These are phyloP conservation scores for Stemphylium vesicarium DNA, from an alignment of 2,329 filamentous ascomycete genomes.

Conservation along the genomic window DNA sequence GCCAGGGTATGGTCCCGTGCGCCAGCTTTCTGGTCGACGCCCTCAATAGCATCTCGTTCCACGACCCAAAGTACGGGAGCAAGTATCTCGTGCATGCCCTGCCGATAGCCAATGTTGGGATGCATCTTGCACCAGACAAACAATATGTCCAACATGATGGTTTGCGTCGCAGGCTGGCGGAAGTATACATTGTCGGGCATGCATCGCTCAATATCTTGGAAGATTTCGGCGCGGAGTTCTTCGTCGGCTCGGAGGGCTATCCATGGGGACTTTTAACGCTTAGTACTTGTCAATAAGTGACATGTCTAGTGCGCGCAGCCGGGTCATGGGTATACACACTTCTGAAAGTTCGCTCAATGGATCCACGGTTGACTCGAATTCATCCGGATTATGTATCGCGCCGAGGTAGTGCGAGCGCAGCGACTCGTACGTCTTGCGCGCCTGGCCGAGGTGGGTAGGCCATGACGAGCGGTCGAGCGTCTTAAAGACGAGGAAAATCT, in stretches of 20 bases:
- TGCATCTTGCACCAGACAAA: conserved; percentile 96
- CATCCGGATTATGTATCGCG: conserved; percentile 83
- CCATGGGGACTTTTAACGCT: conserved; percentile 80
- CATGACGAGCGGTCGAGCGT: conserved; percentile 70
- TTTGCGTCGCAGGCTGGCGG: conserved; percentile 77
- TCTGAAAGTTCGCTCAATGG: conserved; percentile 83
- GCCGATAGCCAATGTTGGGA: conserved; percentile 86
- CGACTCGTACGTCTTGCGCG: conserved; percentile 75
- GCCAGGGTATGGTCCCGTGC: conserved; percentile 38
- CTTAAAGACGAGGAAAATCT: conserved; percentile 84
- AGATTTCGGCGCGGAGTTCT: conserved; percentile 82
- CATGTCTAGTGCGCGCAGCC: conserved; percentile 25
- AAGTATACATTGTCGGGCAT: conserved; percentile 93
- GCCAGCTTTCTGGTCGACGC: conserved; percentile 25
- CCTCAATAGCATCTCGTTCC: conserved; percentile 77
- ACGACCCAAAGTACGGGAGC: conserved; percentile 88
- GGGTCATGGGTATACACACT: conserved; percentile 52
- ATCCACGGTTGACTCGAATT: conserved; percentile 76
- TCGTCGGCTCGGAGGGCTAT: conserved; percentile 85
- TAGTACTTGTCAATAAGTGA: conserved; percentile 55
- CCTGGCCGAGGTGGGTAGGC: conserved; percentile 69
- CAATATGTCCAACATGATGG: conserved; percentile 82
- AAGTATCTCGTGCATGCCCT: conserved; percentile 97
- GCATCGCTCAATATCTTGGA: conserved; percentile 89
- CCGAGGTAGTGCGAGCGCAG: conserved; percentile 77